Percentiles rank a stretch among this genome's conserved stretches.
Conservation (phyloP, 2,329 filamentous ascomycete species). For the Macrophomina phaseolina region DNA sequence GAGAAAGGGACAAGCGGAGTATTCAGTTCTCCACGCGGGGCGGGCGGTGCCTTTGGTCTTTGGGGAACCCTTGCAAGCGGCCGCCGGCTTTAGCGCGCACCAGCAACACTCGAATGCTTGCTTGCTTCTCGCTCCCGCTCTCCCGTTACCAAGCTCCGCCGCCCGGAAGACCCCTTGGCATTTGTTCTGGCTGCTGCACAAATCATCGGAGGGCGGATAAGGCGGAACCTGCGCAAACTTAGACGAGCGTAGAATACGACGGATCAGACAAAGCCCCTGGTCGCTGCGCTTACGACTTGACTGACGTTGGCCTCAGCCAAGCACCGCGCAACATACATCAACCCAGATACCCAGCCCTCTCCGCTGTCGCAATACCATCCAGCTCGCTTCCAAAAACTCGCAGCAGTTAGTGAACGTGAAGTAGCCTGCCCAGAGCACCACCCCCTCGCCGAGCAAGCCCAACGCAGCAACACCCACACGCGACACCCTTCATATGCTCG, state of each 20-base stretch:
- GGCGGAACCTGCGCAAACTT: conserved; percentile 1
- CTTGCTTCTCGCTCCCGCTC: background rate
- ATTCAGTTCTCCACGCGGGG: conserved; percentile 3
- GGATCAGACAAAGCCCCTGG: conserved; percentile 19
- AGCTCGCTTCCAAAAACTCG: background rate
- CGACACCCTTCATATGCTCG: conserved; percentile 4
- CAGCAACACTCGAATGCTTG: background rate
- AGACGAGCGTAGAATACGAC: conserved; percentile 11
- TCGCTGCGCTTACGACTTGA: conserved; percentile 26
- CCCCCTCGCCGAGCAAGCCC: conserved; percentile 1
- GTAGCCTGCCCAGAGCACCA: background rate
- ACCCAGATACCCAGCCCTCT: conserved; percentile 1
- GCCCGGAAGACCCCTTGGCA: background rate
- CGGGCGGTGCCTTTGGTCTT: background rate
- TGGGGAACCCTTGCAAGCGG: background rate
- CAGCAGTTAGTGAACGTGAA: conserved; percentile 11
- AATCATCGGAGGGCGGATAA: conserved; percentile 10
- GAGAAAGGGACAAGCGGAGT: background rate
- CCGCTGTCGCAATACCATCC: background rate
- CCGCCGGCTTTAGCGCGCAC: background rate
- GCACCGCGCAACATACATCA: conserved; percentile 12
- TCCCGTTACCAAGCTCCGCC: background rate
- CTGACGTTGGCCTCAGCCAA: conserved; percentile 27
- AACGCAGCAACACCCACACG: conserved; percentile 6
- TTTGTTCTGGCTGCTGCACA: conserved; percentile 5